A percentile compares a stretch with the other conserved stretches of the same genome.
These are phyloP conservation scores for Coccomyxa sp. DNA, from an alignment of 139 green algal genomes.

Conservation along the genomic window DNA sequence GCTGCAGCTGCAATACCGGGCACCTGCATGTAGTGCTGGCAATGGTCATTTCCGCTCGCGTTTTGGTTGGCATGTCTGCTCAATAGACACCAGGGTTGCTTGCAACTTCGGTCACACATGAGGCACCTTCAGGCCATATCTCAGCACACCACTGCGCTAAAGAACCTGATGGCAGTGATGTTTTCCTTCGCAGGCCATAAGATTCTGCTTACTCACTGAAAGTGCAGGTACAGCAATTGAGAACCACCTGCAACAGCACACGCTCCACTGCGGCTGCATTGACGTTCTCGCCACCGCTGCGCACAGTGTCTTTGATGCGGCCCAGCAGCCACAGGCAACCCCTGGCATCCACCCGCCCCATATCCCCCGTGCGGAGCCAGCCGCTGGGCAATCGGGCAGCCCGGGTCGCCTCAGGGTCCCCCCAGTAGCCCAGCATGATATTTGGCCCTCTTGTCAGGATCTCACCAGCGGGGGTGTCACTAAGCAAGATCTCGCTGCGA, in stretches of 20 bases:
- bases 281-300: slow-evolving; percentile 88
- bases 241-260: too few relatives aligned
- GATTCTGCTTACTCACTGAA: too few relatives aligned
- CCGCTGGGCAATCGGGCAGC: slow-evolving; percentile 29
- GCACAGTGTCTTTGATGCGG: slow-evolving; percentile 85
- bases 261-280: slow-evolving; percentile 66
- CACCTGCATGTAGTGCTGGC: too few relatives aligned
- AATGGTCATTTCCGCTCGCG: too few relatives aligned
- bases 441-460: slow-evolving; percentile 71
- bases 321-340: slow-evolving; percentile 78
- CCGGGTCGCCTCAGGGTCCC: slow-evolving; percentile 36
- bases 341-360: slow-evolving; percentile 46
- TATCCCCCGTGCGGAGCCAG: slow-evolving; percentile 82
- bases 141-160: too few relatives aligned
- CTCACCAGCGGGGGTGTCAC: too few relatives aligned
- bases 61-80: too few relatives aligned
- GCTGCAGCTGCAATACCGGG: slow-evolving; percentile 58
- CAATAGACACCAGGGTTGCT: too few relatives aligned
- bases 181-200: not conserved
- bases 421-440: slow-evolving; percentile 76
- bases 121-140: too few relatives aligned
- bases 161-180: slow-evolving; percentile 32
- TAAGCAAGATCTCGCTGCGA: not conserved
- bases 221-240: too few relatives aligned
- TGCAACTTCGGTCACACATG: too few relatives aligned